phyloP scores from a whole-genome alignment of 495 filamentous ascomycete species.

The Tuber microsphaerosporum region DNA sequence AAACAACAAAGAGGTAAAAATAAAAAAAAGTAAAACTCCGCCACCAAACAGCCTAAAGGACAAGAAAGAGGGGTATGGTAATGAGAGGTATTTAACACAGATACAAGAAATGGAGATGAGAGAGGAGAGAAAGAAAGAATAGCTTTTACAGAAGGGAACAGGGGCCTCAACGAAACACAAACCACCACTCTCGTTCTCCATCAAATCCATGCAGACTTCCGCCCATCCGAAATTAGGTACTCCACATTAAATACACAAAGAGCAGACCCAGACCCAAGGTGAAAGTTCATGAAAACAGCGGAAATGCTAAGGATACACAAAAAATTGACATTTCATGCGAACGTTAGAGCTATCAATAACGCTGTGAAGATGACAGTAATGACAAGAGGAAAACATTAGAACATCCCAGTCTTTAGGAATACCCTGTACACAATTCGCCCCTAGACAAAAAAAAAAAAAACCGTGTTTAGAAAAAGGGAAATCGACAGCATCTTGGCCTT shows the following conservation, averaged over 20 bases:
- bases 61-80: slow-evolving; percentile 3
- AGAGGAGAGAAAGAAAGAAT: background rate
- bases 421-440: slow-evolving; percentile 4
- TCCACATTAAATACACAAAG: slow-evolving; percentile 5
- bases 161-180: background rate
- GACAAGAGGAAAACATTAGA: slow-evolving; percentile 4
- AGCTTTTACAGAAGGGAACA: background rate
- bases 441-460: background rate
- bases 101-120: slow-evolving; percentile 1
- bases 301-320: slow-evolving; percentile 3
- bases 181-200: background rate
- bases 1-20: background rate
- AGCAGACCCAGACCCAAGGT: slow-evolving; percentile 6
- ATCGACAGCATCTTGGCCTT: background rate
- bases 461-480: slow-evolving; percentile 42
- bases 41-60: slow-evolving; percentile 1
- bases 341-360: background rate
- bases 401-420: slow-evolving; percentile 4
- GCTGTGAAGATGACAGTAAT: background rate
- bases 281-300: slow-evolving; percentile 1
- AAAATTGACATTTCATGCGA: background rate
- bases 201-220: background rate
- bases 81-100: slow-evolving; percentile 5
- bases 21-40: slow-evolving; percentile 5
- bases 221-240: slow-evolving; percentile 5